Conservation (phyloP, 352 stramenopile species). For the Phytophthora pistaciae region DNA sequence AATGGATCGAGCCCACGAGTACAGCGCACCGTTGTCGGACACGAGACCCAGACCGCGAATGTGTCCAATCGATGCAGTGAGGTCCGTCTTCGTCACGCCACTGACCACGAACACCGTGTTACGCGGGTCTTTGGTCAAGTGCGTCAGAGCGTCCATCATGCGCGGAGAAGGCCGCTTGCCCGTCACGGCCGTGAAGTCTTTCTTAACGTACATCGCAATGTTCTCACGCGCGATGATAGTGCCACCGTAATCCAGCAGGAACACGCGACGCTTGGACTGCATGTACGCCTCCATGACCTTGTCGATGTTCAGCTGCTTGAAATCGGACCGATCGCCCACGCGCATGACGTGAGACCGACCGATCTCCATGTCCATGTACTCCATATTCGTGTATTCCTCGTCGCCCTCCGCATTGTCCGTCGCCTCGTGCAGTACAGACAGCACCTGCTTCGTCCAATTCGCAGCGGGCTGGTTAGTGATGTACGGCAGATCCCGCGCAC, state of each 20-base stretch:
- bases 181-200: slow-evolving; percentile 95
- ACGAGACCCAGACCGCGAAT: slow-evolving; percentile 94
- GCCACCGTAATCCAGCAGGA: slow-evolving; percentile 98
- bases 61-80: slow-evolving; percentile 93
- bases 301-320: slow-evolving; percentile 86
- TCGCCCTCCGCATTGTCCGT: slow-evolving; percentile 78
- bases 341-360: slow-evolving; percentile 78
- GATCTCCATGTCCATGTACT: slow-evolving; percentile 91
- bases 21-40: slow-evolving; percentile 95
- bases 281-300: slow-evolving; percentile 90
- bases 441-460: slow-evolving; percentile 97
- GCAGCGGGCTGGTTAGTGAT: slow-evolving; percentile 93
- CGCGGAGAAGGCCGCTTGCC: slow-evolving; percentile 91
- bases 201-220: slow-evolving; percentile 97
- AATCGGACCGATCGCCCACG: slow-evolving; percentile 74
- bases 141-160: slow-evolving; percentile 91
- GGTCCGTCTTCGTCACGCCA: slow-evolving; percentile 92
- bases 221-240: slow-evolving; percentile 94
- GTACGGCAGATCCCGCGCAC: slow-evolving; percentile 96
- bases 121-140: slow-evolving; percentile 90
- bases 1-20: slow-evolving; percentile 88
- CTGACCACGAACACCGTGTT: slow-evolving; percentile 99
- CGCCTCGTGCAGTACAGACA: slow-evolving; percentile 87
- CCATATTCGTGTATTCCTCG: slow-evolving; percentile 84
- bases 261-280: slow-evolving; percentile 89